These are phyloP conservation scores for Corrigiola litoralis DNA, from an alignment of 179 eudicot genomes.

Conservation along the genomic window DNA sequence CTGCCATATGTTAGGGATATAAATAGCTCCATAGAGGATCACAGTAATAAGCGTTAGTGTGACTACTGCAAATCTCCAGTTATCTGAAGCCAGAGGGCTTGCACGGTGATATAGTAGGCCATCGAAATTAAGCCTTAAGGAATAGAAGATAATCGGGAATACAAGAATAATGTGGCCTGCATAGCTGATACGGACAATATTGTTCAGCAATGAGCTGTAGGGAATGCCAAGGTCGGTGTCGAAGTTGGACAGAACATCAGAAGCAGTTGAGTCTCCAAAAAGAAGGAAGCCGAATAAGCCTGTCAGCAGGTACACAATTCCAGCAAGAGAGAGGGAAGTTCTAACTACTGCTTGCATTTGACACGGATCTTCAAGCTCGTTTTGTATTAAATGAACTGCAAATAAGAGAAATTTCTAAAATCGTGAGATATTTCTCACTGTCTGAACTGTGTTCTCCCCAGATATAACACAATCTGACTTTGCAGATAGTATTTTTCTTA, in stretches of 20 bases:
- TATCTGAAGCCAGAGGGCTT: conserved; percentile 43
- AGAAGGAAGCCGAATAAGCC: conserved; percentile 59
- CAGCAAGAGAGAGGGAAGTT: conserved; percentile 47
- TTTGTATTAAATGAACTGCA: conserved; percentile 57
- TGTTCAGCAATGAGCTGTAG: conserved; percentile 49
- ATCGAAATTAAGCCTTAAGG: conserved; percentile 51
- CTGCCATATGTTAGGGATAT: conserved; percentile 53
- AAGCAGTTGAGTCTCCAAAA: conserved; percentile 54
- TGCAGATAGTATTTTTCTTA: no score
- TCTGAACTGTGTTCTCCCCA: no score
- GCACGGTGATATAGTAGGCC: conserved; percentile 51
- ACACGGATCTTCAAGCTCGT: conserved; percentile 55
- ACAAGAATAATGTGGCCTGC: conserved; percentile 64
- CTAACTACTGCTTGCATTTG: conserved; percentile 49
- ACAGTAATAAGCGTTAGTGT: conserved; percentile 47
- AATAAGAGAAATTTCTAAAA: no score
- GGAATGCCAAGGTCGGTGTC: conserved; percentile 56
- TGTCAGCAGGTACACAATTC: conserved; percentile 44
- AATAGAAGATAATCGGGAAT: conserved; percentile 58
- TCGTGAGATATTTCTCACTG: no score
- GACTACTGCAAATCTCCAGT: conserved; percentile 40
- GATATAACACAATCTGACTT: no score
- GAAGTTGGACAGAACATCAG: conserved; percentile 59
- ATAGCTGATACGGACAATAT: conserved; percentile 61
- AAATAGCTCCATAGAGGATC: conserved; percentile 57